Conservation (phyloP, 495 filamentous ascomycete species). For the Podospora tetraspora region DNA sequence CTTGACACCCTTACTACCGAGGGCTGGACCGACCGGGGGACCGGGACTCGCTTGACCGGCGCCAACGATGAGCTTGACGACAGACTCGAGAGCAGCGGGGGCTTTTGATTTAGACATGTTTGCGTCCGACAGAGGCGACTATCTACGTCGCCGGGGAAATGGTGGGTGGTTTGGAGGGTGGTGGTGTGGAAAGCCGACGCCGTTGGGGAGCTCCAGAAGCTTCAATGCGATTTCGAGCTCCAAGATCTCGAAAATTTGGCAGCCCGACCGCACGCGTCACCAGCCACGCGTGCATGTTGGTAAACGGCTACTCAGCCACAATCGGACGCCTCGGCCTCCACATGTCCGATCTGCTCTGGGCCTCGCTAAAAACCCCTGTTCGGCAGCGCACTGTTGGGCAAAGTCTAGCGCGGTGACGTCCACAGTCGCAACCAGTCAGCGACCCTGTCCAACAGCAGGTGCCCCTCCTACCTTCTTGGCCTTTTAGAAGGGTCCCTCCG, state of each 20-base stretch:
- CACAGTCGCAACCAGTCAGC: slow-evolving; percentile 12
- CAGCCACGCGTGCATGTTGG: background rate
- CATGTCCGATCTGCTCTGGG: background rate
- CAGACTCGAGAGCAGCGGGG: slow-evolving; percentile 53
- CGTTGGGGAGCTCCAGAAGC: background rate
- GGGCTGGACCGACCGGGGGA: slow-evolving; percentile 94
- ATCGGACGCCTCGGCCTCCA: background rate
- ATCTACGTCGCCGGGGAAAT: background rate
- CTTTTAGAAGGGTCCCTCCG: slow-evolving; percentile 2
- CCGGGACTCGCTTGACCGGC: slow-evolving; percentile 94
- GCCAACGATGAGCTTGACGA: slow-evolving; percentile 97
- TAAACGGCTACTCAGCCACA: background rate
- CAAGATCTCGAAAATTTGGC: background rate
- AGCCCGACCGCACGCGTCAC: background rate
- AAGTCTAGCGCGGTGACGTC: slow-evolving; percentile 16
- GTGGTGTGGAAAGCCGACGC: background rate
- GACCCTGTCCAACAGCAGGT: slow-evolving; percentile 1
- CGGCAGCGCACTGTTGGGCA: background rate
- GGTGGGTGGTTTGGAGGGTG: background rate
- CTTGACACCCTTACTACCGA: slow-evolving; percentile 97
- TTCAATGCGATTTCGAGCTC: background rate
- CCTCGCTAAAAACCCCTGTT: slow-evolving; percentile 13
- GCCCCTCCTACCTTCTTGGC: slow-evolving; percentile 4
- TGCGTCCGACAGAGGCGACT: background rate
- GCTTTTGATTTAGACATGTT: slow-evolving; percentile 74